Conservation (phyloP, 768 basidiomycete genomes). For the Tricholoma hemisulphureum region DNA sequence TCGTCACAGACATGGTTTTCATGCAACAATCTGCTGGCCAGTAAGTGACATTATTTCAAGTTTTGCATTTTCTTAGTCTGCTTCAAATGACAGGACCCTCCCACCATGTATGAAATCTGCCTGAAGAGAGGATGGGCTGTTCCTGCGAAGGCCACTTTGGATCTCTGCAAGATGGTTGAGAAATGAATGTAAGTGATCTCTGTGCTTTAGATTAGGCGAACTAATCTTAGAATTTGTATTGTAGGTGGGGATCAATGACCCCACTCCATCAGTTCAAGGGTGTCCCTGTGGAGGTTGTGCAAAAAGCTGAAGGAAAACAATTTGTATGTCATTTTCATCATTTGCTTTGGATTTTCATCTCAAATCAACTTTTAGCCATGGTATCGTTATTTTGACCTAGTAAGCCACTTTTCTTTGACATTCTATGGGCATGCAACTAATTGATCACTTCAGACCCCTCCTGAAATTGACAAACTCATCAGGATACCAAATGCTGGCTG, state of each 20-base stretch:
- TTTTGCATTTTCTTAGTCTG: neutral
- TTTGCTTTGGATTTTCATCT: neutral
- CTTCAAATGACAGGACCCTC: slow-evolving; percentile 62
- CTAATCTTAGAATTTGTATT: neutral
- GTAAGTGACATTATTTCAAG: slow-evolving; percentile 33
- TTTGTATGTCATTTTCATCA: slow-evolving; percentile 52
- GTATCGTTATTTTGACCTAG: slow-evolving; percentile 90
- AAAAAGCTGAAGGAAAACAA: slow-evolving; percentile 96
- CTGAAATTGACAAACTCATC: slow-evolving; percentile 93
- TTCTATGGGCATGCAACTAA: neutral
- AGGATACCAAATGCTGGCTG: slow-evolving; percentile 92
- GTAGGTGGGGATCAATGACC: slow-evolving; percentile 97
- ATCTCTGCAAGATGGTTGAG: slow-evolving; percentile 96
- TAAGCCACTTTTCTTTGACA: slow-evolving; percentile 19
- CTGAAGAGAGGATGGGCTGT: slow-evolving; percentile 97
- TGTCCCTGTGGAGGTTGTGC: slow-evolving; percentile 80
- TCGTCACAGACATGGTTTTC: slow-evolving; percentile 92
- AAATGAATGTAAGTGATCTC: slow-evolving; percentile 63
- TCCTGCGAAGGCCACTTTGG: slow-evolving; percentile 86
- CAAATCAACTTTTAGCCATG: slow-evolving; percentile 22
- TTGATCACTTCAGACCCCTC: slow-evolving; percentile 54
- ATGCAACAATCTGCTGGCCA: slow-evolving; percentile 97
- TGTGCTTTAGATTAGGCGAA: neutral
- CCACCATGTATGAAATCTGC: slow-evolving; percentile 98
- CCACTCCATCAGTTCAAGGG: slow-evolving; percentile 95